Evolutionary conservation across 2,329 filamentous ascomycete species (phyloP).

Genomic region (Trichophyton rubrum): DNA sequence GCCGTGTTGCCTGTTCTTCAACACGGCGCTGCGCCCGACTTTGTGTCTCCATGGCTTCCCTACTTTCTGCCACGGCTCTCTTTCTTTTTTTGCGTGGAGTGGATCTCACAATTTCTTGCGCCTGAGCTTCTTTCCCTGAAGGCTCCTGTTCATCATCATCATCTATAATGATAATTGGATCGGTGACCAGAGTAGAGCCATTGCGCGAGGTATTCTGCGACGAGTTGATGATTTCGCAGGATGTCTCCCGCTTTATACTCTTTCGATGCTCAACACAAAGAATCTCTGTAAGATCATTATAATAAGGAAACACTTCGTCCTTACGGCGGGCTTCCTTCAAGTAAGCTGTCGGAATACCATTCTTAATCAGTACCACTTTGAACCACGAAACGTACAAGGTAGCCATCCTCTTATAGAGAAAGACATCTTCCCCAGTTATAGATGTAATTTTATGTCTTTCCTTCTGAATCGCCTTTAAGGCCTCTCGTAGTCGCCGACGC

Average conservation of each 20-base stretch:
- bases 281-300: constrained; percentile 19
- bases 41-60: constrained; percentile 42
- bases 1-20: constrained; percentile 43
- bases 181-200: neutral
- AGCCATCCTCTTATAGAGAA: constrained; percentile 16
- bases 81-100: constrained; percentile 38
- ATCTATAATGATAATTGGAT: neutral
- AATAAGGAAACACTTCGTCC: constrained; percentile 21
- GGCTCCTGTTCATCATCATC: neutral
- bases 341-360: constrained; percentile 15
- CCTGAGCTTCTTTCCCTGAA: neutral
- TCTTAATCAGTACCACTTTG: constrained; percentile 15
- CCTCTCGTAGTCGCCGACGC: neutral
- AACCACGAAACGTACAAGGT: constrained; percentile 25
- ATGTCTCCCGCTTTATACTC: neutral
- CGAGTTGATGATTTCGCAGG: neutral
- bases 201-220: neutral
- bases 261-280: constrained; percentile 8
- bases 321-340: constrained; percentile 18
- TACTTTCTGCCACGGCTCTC: constrained; percentile 36
- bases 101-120: neutral
- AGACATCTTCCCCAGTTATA: constrained; percentile 12
- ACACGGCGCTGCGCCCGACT: constrained; percentile 43
- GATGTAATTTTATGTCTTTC: constrained; percentile 9
- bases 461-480: neutral